A percentile compares a stretch with the other conserved stretches of the same genome.
These are phyloP conservation scores for Salvia hispanica DNA, from an alignment of 257 asterid species.

Conservation along the genomic window DNA sequence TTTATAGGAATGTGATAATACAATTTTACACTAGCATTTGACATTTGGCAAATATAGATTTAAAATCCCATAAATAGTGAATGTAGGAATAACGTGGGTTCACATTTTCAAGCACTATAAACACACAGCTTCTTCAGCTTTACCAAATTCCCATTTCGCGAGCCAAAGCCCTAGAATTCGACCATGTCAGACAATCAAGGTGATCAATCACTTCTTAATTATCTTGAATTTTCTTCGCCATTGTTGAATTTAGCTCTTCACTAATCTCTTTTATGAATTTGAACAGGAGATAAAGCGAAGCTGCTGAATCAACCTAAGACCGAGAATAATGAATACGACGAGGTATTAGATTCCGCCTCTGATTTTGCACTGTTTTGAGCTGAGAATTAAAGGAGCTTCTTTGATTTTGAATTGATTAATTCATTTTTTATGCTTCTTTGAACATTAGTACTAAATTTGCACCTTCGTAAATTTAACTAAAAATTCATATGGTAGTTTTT, in stretches of 20 bases:
- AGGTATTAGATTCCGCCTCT: conserved; percentile 36
- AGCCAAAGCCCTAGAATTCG: conserved; percentile 33
- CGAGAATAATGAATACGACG: conserved; percentile 61
- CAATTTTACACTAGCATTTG: too few relatives aligned
- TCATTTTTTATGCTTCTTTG: too few relatives aligned
- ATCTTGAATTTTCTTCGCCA: neutral
- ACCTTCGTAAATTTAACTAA: neutral
- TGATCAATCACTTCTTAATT: conserved; percentile 5
- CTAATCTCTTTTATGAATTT: conserved; percentile 8
- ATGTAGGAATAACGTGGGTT: too few relatives aligned
- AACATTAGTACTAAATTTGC: too few relatives aligned
- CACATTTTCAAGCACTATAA: conserved; percentile 10
- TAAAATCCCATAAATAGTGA: too few relatives aligned
- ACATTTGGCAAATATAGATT: too few relatives aligned
- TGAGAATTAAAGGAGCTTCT: too few relatives aligned
- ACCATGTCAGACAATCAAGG: conserved; percentile 51
- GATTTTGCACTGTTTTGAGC: neutral
- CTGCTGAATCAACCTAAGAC: conserved; percentile 60
- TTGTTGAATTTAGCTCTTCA: neutral
- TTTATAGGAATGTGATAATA: too few relatives aligned
- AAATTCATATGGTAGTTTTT: neutral
- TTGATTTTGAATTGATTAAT: neutral
- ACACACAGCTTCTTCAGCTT: neutral
- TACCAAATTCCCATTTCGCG: neutral
- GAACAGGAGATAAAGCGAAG: conserved; percentile 62